Percentiles rank a stretch among this genome's conserved stretches.
phyloP scores from a whole-genome alignment of 768 basidiomycete genomes.

The Rhizopogon sp. region DNA sequence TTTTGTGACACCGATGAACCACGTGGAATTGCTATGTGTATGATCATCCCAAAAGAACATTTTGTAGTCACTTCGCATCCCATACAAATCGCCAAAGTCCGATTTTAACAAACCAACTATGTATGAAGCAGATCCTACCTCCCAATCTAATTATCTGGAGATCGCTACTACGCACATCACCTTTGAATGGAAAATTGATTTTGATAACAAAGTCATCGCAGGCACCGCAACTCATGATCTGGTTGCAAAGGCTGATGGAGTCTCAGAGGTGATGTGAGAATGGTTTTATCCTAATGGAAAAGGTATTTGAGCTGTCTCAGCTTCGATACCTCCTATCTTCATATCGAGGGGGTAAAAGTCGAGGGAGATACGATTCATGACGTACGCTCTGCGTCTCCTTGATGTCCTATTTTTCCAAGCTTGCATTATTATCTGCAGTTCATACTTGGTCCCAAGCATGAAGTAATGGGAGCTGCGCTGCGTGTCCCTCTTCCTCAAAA shows the following conservation, averaged over 20 bases:
- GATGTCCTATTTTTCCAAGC: not conserved
- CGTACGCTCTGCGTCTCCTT: conserved; percentile 8
- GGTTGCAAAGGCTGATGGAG: conserved; percentile 29
- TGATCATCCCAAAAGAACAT: no score
- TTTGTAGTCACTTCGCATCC: no score
- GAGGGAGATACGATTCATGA: conserved; percentile 27
- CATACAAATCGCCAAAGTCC: not conserved
- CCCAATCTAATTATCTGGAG: conserved; percentile 53
- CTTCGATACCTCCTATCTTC: conserved; percentile 50
- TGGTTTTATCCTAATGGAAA: not conserved
- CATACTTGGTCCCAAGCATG: conserved; percentile 24
- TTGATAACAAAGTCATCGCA: conserved; percentile 36
- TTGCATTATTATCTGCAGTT: conserved; percentile 15
- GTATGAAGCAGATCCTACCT: conserved; percentile 35
- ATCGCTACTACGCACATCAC: conserved; percentile 44
- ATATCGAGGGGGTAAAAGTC: conserved; percentile 34
- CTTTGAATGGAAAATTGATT: conserved; percentile 58
- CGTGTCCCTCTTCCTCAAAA: conserved; percentile 24
- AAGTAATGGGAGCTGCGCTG: conserved; percentile 38
- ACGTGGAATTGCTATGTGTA: no score
- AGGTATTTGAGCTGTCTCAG: conserved; percentile 17
- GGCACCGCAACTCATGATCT: conserved; percentile 47
- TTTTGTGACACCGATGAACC: no score
- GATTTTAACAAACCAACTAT: not conserved
- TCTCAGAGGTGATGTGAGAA: conserved; percentile 39